phyloP scores from a whole-genome alignment of 2,329 filamentous ascomycete species.

The Reticulascus tulasneorum region DNA sequence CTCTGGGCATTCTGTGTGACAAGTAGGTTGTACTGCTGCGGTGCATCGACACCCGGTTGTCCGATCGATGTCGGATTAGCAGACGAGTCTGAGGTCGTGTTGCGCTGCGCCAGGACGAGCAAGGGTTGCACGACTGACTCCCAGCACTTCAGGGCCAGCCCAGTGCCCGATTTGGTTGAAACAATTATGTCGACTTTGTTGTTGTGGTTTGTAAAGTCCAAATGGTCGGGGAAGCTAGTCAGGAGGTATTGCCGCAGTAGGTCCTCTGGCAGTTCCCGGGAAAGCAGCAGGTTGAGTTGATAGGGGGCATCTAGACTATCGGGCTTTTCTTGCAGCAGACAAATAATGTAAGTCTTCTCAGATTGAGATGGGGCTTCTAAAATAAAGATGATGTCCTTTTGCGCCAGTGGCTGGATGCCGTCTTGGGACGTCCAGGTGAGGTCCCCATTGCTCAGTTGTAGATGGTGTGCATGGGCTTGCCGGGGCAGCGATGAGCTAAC shows the following conservation, averaged over 20 bases:
- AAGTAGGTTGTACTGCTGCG: constrained; percentile 46
- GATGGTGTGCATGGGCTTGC: no score
- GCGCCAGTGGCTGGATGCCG: constrained; percentile 8
- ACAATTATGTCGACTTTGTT: constrained; percentile 57
- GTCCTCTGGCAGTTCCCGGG: constrained; percentile 29
- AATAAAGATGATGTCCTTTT: constrained; percentile 22
- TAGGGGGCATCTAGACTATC: constrained; percentile 22
- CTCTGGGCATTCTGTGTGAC: constrained; percentile 61
- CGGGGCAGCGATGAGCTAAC: no score
- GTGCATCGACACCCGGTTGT: constrained; percentile 11
- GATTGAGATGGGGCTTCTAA: neutral
- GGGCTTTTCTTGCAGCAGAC: constrained; percentile 32
- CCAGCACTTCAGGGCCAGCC: constrained; percentile 54
- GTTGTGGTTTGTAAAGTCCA: no score
- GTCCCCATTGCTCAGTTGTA: constrained; percentile 5
- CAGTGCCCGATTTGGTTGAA: constrained; percentile 62
- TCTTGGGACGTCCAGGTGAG: constrained; percentile 6
- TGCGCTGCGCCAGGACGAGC: constrained; percentile 35
- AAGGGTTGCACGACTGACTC: constrained; percentile 51
- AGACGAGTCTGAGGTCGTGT: constrained; percentile 3
- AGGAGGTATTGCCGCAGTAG: constrained; percentile 34
- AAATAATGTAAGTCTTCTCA: constrained; percentile 23
- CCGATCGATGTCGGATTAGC: constrained; percentile 1
- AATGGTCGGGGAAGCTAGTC: constrained; percentile 32
- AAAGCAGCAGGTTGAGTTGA: constrained; percentile 23